Evolutionary conservation across 768 basidiomycete genomes (phyloP).

Genomic region (Pleurotus djamor): DNA sequence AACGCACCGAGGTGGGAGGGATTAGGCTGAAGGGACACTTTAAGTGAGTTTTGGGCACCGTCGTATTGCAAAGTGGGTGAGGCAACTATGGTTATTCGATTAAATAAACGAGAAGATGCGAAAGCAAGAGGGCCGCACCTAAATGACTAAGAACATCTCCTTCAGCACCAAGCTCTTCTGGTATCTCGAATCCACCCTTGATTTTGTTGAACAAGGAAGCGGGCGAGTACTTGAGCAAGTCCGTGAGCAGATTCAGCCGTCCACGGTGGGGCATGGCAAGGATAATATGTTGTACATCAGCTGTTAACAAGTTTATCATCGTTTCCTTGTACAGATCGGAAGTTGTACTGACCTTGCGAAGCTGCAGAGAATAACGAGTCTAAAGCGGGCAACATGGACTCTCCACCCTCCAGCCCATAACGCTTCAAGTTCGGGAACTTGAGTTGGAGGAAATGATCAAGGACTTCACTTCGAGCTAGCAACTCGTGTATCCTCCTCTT

Average conservation of each 20-base stretch:
- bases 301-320: slow-evolving; percentile 25
- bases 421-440: slow-evolving; percentile 63
- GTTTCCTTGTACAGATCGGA: background rate
- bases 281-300: slow-evolving; percentile 68
- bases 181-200: slow-evolving; percentile 71
- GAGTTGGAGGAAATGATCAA: slow-evolving; percentile 82
- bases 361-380: slow-evolving; percentile 73
- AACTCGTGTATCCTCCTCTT: slow-evolving; percentile 66
- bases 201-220: slow-evolving; percentile 84
- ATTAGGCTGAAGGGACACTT: slow-evolving; percentile 78
- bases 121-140: slow-evolving; percentile 31
- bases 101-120: background rate
- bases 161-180: slow-evolving; percentile 62
- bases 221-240: slow-evolving; percentile 65
- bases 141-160: slow-evolving; percentile 92
- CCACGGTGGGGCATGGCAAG: slow-evolving; percentile 90
- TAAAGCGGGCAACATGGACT: slow-evolving; percentile 90
- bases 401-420: slow-evolving; percentile 89
- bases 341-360: slow-evolving; percentile 42
- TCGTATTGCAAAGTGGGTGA: slow-evolving; percentile 64
- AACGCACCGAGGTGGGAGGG: slow-evolving; percentile 69
- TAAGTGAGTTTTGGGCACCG: slow-evolving; percentile 45
- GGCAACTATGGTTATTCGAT: slow-evolving; percentile 38
- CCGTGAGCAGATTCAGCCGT: slow-evolving; percentile 81
- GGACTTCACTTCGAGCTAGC: slow-evolving; percentile 72